Evolutionary conservation across 805 yeast genomes (phyloP), one percentile per base, ranked within the genome.

Genomic region (Ogataea nonfermentans): DNA sequence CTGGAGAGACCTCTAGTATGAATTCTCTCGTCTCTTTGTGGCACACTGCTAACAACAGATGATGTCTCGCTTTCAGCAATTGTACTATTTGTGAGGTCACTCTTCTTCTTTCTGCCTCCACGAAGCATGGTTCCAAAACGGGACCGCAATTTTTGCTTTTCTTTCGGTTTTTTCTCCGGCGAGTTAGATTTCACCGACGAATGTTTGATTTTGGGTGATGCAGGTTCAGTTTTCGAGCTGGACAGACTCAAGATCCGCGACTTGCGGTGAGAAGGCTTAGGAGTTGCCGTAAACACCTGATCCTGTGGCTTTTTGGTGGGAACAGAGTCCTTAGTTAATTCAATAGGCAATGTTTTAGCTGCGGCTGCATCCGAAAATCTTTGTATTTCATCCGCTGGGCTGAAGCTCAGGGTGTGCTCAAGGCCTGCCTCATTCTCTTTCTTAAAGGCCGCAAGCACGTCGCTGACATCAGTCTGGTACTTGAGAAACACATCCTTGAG

Each of bases 61-160:
- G 59, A 46, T 25, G 54, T 31, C 35, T 63, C 67, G 15, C 66
- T 56, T 32, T 63, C 67, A 10, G 57, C 55, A 39, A 61, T 62
- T 1, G 53, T 37, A 11, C 56, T 48, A 26, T 44, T 47, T 9
- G 43, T 29, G 14, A 51, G 39, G 24, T 40, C 52, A 7, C 41
- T 29, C 12, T 62, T 61, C 32, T 67, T 66, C 59, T 76, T 81
- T 48, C 78, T 74, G 31, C 84, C 81, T 27, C 61, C 55, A 36
- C 57, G 57, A 52, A 85, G 79, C 46, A 85, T 75, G 1, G 93
- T 81, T 8, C 95, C 95, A 41, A 85, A 82, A 53, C 68, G 79
- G 5, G 89, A 82, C 61, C 77, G 78, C 52, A 85, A 60, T 32
- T 70, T 72, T 32, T 60, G 27, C 37, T 53, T 56, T 47, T 68